Base-by-base conservation (phyloP, 2,329 filamentous ascomycete species). In the Lasiodiplodia sp. region DNA sequence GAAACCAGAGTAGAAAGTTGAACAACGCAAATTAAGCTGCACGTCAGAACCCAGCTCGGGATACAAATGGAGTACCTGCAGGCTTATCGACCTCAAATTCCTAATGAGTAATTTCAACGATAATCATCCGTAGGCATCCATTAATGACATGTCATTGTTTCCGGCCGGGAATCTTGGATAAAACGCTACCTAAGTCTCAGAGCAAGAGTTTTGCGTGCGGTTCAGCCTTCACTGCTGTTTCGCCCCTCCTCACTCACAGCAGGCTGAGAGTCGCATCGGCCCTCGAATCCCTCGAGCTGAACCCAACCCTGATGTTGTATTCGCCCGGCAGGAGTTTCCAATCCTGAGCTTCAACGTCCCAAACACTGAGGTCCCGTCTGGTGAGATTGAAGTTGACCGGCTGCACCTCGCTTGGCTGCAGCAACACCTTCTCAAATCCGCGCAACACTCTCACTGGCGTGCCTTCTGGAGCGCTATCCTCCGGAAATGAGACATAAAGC, bases 401-500 rank as follows among this genome's bases (percentile, higher is more conserved):
- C 47, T 73, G 73, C 25, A 75, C 81, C 73, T 83, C 77, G 0
- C 84, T 83, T 0, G 80, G 71, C 4, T 74, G 72, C 1, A 88
- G 73, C 3, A 72, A 71, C 1, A 85, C 72, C 76, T 87, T 88
- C 3, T 85, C 82, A 68, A 88, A 88, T 4, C 76, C 75, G 18
- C 76, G 70, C 16, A 79, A 55, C 78, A 85, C 71, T 56, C 78
- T 79, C 5, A 82, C 78, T 0, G 87, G 87, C 18, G 86, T 87
- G 79, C 7, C 75, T 68, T 11, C 79, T 70, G n/a, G 81, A 4
- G n/a, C 57, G 11, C 12, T 10, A 2, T 11, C n/a, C 69, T 67
- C 70, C 52, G 79, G 79, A 34, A 79, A 81, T 79, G 76, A 84
- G 16, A 88, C 75, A 73, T 89, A 89, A 0, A 90, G 77, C 76